Evolutionary conservation across 495 filamentous ascomycete species (phyloP).

Genomic region (Endocarpon pusillum): DNA sequence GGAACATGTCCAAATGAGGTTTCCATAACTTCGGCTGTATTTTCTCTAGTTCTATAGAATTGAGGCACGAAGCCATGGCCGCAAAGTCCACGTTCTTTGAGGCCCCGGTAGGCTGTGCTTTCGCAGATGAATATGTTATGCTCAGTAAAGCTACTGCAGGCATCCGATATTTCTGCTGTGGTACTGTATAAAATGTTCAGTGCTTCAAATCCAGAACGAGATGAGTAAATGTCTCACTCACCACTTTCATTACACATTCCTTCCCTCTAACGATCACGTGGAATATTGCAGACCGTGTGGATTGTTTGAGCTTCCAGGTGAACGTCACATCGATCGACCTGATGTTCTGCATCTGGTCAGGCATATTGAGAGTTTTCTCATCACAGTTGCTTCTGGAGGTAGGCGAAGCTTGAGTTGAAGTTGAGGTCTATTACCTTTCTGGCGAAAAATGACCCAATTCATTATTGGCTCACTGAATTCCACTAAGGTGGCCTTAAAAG

Average conservation of each 20-base stretch:
- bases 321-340: conserved; percentile 12
- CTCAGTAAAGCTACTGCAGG: conserved; percentile 7
- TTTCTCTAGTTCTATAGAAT: conserved; percentile 12
- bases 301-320: conserved; percentile 8
- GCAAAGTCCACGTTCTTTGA: conserved; percentile 14
- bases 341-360: too few relatives aligned
- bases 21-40: conserved; percentile 9
- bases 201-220: not conserved
- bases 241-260: conserved; percentile 14
- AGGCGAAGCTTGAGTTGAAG: too few relatives aligned
- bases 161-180: conserved; percentile 7
- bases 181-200: conserved; percentile 6
- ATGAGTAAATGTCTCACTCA: conserved; percentile 4
- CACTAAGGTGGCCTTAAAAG: too few relatives aligned
- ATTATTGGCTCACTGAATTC: too few relatives aligned
- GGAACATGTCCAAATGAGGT: conserved; percentile 11
- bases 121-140: conserved; percentile 10
- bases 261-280: conserved; percentile 7
- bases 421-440: too few relatives aligned
- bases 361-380: too few relatives aligned
- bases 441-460: too few relatives aligned
- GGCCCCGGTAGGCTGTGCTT: conserved; percentile 9
- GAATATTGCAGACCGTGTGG: conserved; percentile 8
- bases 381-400: too few relatives aligned
- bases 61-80: conserved; percentile 10